Conservation (phyloP, 2,329 filamentous ascomycete species). For the Lecanicillium sp. region DNA sequence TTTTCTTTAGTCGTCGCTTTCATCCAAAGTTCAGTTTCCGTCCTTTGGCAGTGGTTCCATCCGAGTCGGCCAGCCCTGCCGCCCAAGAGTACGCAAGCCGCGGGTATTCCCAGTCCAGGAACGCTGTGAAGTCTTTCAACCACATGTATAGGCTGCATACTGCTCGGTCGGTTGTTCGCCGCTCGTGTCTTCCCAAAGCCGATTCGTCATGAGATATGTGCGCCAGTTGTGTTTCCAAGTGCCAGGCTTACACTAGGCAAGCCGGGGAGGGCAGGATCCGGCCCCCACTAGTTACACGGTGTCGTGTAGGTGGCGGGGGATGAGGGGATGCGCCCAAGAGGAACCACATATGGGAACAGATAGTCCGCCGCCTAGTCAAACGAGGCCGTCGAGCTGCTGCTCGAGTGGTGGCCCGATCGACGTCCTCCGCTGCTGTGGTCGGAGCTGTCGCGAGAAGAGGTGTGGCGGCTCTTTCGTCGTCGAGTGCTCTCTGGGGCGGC, state of each 20-base stretch:
- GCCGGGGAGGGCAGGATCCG: not conserved
- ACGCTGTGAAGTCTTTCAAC: slow-evolving; percentile 35
- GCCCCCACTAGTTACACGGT: not conserved
- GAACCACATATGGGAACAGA: slow-evolving; percentile 9
- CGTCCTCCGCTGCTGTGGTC: slow-evolving; percentile 35
- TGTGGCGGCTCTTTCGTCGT: slow-evolving; percentile 46
- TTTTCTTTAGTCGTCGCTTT: slow-evolving; percentile 14
- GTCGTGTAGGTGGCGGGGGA: not conserved
- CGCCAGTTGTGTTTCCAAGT: slow-evolving; percentile 14
- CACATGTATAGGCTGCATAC: slow-evolving; percentile 25
- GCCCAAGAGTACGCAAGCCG: slow-evolving; percentile 10
- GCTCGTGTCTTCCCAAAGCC: not conserved
- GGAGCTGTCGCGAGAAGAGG: slow-evolving; percentile 41
- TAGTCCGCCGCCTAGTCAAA: slow-evolving; percentile 39
- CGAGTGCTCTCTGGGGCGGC: slow-evolving; percentile 45
- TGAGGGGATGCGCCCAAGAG: slow-evolving; percentile 13
- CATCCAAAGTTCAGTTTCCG: slow-evolving; percentile 8
- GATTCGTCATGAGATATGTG: too few relatives aligned
- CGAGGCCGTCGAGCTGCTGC: slow-evolving; percentile 57
- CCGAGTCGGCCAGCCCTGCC: not conserved
- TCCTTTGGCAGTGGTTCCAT: not conserved
- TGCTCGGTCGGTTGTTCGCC: not conserved
- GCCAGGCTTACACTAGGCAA: slow-evolving; percentile 8
- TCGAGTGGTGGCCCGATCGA: slow-evolving; percentile 53
- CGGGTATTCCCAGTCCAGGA: slow-evolving; percentile 26